A percentile compares a stretch with the other conserved stretches of the same genome.
These are phyloP conservation scores for Aspergillus brunneoviolaceus DNA, from an alignment of 2,329 filamentous ascomycete genomes.

Conservation along the genomic window DNA sequence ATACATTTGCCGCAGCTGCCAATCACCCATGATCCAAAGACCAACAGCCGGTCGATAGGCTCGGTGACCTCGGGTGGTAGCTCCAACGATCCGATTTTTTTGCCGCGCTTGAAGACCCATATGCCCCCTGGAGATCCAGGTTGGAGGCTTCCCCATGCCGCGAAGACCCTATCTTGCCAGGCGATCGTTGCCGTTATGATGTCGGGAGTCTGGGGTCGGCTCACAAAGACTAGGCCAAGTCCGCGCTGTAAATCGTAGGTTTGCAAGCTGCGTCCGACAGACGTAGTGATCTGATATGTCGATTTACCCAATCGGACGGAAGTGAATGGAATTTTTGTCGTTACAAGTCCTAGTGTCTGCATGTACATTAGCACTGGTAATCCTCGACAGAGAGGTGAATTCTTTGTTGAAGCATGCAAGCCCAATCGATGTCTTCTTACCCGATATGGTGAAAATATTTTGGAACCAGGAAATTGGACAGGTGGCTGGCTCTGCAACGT, in stretches of 20 bases:
- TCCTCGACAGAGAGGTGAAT: background rate
- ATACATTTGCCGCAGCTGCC: slow-evolving; percentile 73
- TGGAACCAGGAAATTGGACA: slow-evolving; percentile 58
- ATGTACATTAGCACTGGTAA: slow-evolving; percentile 8
- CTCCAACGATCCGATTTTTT: slow-evolving; percentile 74
- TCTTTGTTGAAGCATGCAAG: background rate
- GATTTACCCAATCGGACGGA: slow-evolving; percentile 86
- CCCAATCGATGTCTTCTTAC: slow-evolving; percentile 54
- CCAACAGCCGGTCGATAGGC: slow-evolving; percentile 72
- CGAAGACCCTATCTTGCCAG: slow-evolving; percentile 83
- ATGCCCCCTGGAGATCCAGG: slow-evolving; percentile 58
- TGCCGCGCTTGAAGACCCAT: slow-evolving; percentile 91
- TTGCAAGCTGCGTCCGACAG: slow-evolving; percentile 83
- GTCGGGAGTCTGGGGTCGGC: slow-evolving; percentile 80
- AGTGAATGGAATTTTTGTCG: slow-evolving; percentile 91
- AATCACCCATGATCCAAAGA: slow-evolving; percentile 90
- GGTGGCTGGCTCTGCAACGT: slow-evolving; percentile 43
- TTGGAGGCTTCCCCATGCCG: slow-evolving; percentile 74
- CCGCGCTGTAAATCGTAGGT: slow-evolving; percentile 93
- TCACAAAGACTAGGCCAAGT: slow-evolving; percentile 90
- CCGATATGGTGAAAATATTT: slow-evolving; percentile 90
- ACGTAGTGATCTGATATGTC: slow-evolving; percentile 96
- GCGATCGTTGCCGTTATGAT: slow-evolving; percentile 82
- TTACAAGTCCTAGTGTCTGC: slow-evolving; percentile 89
- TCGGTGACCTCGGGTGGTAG: slow-evolving; percentile 63